These are phyloP conservation scores for Talaromyces sp. DNA, from an alignment of 2,329 filamentous ascomycete species.

Conservation along the genomic window DNA sequence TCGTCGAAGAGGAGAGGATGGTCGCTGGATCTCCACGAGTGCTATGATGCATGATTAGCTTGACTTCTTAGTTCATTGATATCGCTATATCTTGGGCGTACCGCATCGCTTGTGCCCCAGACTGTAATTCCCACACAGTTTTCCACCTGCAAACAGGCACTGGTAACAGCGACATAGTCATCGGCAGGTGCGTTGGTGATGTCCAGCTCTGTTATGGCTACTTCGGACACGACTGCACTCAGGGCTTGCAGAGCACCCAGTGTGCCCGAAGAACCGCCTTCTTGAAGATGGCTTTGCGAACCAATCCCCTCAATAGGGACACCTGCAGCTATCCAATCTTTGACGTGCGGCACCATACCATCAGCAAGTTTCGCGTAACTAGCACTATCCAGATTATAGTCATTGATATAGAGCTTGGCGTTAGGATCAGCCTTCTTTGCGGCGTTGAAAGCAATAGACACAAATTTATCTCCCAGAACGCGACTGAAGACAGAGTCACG, in stretches of 20 bases:
- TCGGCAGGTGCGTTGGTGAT: slow-evolving; percentile 39
- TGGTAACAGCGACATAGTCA: slow-evolving; percentile 26
- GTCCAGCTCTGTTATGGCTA: slow-evolving; percentile 43
- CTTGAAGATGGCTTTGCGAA: slow-evolving; percentile 43
- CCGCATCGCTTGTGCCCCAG: slow-evolving; percentile 24
- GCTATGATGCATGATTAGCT: not conserved
- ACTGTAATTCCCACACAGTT: slow-evolving; percentile 32
- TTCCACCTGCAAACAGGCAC: slow-evolving; percentile 24
- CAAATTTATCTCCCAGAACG: slow-evolving; percentile 65
- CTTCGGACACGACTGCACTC: slow-evolving; percentile 35
- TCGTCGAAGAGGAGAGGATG: not conserved
- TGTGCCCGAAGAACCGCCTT: slow-evolving; percentile 37
- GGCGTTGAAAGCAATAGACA: slow-evolving; percentile 64
- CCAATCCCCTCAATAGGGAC: slow-evolving; percentile 43
- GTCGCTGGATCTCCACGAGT: not conserved
- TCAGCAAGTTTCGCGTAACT: slow-evolving; percentile 23
- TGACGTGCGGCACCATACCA: slow-evolving; percentile 26
- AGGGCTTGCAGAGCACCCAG: slow-evolving; percentile 36
- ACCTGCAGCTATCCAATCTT: slow-evolving; percentile 23
- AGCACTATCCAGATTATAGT: slow-evolving; percentile 34
- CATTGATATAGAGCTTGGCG: slow-evolving; percentile 66
- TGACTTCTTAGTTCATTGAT: not conserved
- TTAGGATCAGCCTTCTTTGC: slow-evolving; percentile 61
- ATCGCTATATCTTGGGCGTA: not conserved
- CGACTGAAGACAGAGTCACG: slow-evolving; percentile 60